These are phyloP conservation scores for Emmonsia crescens DNA, from an alignment of 2,329 filamentous ascomycete species.

Conservation along the genomic window DNA sequence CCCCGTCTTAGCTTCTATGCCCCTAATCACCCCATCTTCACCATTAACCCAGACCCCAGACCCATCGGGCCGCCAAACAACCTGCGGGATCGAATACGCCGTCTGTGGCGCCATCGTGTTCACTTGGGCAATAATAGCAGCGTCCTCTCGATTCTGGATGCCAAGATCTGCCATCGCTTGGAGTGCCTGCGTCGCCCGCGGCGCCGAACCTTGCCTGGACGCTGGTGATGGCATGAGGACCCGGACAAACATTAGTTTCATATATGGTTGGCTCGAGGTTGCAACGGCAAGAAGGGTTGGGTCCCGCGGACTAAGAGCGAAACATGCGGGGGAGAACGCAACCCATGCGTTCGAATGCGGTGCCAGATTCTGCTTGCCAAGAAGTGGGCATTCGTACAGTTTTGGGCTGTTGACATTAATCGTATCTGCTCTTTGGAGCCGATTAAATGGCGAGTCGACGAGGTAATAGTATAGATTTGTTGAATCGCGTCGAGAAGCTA, in stretches of 20 bases:
- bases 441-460: constrained; percentile 12
- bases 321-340: constrained; percentile 49
- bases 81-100: constrained; percentile 50
- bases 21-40: constrained; percentile 52
- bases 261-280: constrained; percentile 49
- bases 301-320: constrained; percentile 47
- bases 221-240: constrained; percentile 40
- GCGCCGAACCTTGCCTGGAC: background rate
- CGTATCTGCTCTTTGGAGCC: background rate
- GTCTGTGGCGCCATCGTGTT: constrained; percentile 54
- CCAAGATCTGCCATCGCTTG: constrained; percentile 42
- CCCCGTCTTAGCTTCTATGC: constrained; percentile 48
- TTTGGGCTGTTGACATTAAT: constrained; percentile 1
- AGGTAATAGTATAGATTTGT: constrained; percentile 48
- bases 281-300: constrained; percentile 47
- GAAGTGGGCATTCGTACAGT: constrained; percentile 26
- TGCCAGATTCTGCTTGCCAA: constrained; percentile 50
- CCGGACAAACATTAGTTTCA: constrained; percentile 52
- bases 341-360: constrained; percentile 55
- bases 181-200: constrained; percentile 36
- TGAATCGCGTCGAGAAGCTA: constrained; percentile 48
- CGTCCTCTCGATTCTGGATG: constrained; percentile 46
- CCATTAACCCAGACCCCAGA: constrained; percentile 54
- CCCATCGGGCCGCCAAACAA: constrained; percentile 52
- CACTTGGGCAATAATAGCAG: constrained; percentile 49